Conservation (phyloP, 2,329 filamentous ascomycete species). For the Cylindrodendrum hubeiense region DNA sequence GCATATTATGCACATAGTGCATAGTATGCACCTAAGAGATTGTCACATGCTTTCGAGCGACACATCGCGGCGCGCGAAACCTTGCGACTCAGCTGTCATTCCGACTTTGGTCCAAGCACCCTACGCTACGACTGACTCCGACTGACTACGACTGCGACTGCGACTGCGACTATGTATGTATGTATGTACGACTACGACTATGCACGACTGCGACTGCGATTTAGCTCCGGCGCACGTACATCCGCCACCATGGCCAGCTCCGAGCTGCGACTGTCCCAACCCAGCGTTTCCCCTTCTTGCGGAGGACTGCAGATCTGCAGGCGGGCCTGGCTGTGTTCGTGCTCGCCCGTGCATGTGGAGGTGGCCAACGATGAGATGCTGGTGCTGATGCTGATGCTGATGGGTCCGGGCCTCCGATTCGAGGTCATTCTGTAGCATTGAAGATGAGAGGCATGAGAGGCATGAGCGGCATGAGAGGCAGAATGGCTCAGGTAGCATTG, state of each 20-base stretch:
- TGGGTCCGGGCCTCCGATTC: background rate
- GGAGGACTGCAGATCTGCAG: background rate
- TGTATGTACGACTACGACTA: no score
- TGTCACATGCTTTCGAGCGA: conserved; percentile 43
- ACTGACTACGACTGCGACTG: no score
- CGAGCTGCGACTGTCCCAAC: background rate
- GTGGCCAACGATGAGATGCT: conserved; percentile 3
- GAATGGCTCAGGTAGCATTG: background rate
- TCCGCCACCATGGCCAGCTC: conserved; percentile 16
- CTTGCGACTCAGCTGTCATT: conserved; percentile 20
- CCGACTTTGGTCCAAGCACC: background rate
- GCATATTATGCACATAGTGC: conserved; percentile 39
- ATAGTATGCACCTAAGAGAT: conserved; percentile 40
- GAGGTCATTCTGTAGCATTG: conserved; percentile 22
- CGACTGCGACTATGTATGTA: no score
- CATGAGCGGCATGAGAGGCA: background rate
- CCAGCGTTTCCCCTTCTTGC: conserved; percentile 6
- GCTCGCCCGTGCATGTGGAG: background rate
- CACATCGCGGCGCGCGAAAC: conserved; percentile 7
- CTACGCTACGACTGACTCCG: no score
- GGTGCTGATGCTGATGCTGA: conserved; percentile 1
- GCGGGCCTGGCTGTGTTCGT: background rate
- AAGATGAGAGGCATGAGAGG: background rate
- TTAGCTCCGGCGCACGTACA: conserved; percentile 26
- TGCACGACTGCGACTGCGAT: background rate